Conservation (phyloP, 176 grass and related monocot genomes). For the Secale cereale region DNA sequence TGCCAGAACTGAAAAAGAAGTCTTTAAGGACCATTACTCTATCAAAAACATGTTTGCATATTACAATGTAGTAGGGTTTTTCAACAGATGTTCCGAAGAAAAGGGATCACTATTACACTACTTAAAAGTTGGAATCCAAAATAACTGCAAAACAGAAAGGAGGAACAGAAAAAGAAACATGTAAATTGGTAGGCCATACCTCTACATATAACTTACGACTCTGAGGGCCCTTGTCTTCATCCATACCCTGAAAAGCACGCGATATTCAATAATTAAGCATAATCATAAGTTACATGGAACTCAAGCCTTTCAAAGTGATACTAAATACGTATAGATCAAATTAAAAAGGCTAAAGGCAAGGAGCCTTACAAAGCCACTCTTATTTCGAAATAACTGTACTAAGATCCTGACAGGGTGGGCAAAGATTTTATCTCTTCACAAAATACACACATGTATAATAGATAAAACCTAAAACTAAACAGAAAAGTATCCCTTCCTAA, state of each 20-base stretch:
- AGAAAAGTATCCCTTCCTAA: not conserved
- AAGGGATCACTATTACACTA: not conserved
- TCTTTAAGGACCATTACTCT: not conserved
- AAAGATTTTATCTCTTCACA: not conserved
- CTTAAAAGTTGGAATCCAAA: not conserved
- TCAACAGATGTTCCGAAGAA: not conserved
- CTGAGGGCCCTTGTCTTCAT: slow-evolving; percentile 84
- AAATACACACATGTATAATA: not conserved
- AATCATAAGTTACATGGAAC: not conserved
- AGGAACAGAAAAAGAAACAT: not conserved
- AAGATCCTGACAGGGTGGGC: not conserved
- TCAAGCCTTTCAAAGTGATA: not conserved
- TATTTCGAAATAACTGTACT: not conserved
- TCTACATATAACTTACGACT: slow-evolving; percentile 80
- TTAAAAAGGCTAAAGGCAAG: slow-evolving; percentile 8
- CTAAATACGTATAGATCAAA: not conserved
- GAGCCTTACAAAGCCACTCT: not conserved
- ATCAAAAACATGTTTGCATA: not conserved
- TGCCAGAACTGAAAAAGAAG: not conserved
- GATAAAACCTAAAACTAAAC: slow-evolving; percentile 5
- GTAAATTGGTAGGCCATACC: slow-evolving; percentile 36
- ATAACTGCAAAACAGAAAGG: not conserved
- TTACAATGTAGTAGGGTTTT: not conserved
- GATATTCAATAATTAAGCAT: not conserved
- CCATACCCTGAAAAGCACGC: slow-evolving; percentile 57